These are phyloP conservation scores for Lachnellula occidentalis DNA, from an alignment of 2,329 filamentous ascomycete genomes.

Conservation along the genomic window DNA sequence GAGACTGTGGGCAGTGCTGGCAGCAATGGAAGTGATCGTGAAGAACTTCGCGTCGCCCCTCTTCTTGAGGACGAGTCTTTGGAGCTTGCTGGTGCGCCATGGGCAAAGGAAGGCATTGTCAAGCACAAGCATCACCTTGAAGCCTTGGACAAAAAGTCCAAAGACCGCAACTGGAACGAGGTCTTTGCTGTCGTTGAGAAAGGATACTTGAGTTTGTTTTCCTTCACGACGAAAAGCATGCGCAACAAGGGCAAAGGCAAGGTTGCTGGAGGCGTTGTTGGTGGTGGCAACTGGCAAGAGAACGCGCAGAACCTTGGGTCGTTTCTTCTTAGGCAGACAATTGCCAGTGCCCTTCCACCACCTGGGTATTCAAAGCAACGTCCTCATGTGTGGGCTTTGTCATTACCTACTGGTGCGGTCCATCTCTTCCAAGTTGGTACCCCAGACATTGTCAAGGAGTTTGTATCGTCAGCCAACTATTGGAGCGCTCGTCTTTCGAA, in stretches of 20 bases:
- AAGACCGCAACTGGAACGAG: constrained; percentile 90
- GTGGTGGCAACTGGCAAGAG: constrained; percentile 97
- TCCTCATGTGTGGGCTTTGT: constrained; percentile 91
- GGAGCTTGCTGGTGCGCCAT: constrained; percentile 88
- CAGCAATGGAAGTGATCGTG: constrained; percentile 31
- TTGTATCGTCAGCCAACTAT: constrained; percentile 91
- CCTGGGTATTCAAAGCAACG: constrained; percentile 89
- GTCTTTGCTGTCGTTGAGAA: constrained; percentile 96
- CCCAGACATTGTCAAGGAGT: constrained; percentile 88
- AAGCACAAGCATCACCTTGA: constrained; percentile 97
- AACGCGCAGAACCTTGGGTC: constrained; percentile 86
- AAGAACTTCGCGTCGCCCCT: constrained; percentile 44
- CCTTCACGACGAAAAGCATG: constrained; percentile 76
- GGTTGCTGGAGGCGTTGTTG: constrained; percentile 61
- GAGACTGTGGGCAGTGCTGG: constrained; percentile 55
- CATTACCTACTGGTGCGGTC: constrained; percentile 84
- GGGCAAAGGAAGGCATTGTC: constrained; percentile 94
- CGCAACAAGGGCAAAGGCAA: constrained; percentile 58
- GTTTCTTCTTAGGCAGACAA: constrained; percentile 84
- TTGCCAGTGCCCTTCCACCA: constrained; percentile 82
- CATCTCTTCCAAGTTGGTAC: constrained; percentile 98
- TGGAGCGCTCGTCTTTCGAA: constrained; percentile 95
- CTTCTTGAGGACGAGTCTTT: constrained; percentile 89
- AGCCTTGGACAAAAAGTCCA: constrained; percentile 82
- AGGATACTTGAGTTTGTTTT: constrained; percentile 89